These are phyloP conservation scores for Lignosus rhinocerotis DNA, from an alignment of 1,284 basidiomycete genomes.

Conservation along the genomic window DNA sequence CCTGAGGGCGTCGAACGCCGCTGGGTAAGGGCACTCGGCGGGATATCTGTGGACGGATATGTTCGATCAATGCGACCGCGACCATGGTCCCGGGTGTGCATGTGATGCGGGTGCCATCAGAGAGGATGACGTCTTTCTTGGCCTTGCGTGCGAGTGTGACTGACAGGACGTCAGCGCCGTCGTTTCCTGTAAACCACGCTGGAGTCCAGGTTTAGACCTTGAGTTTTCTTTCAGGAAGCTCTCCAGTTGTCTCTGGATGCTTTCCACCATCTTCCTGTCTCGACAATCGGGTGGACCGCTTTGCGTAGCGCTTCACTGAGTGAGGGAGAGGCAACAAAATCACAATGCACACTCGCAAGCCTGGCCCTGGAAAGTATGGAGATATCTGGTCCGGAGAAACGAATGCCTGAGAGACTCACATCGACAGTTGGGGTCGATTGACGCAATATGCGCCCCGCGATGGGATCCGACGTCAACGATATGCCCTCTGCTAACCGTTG, in stretches of 20 bases:
- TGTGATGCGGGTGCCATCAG: slow-evolving; percentile 44
- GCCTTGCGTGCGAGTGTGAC: slow-evolving; percentile 18
- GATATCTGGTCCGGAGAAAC: too few species aligned
- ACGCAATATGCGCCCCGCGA: background rate
- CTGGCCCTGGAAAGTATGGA: background rate
- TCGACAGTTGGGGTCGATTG: background rate
- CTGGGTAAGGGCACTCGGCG: slow-evolving; percentile 39
- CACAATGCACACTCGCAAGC: background rate
- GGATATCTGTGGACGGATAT: slow-evolving; percentile 43
- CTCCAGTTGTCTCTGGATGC: slow-evolving; percentile 41
- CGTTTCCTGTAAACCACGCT: background rate
- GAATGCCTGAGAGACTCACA: background rate
- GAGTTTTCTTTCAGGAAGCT: slow-evolving; percentile 47
- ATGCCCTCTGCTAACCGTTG: background rate
- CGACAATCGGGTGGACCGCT: slow-evolving; percentile 38
- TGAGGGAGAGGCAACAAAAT: background rate
- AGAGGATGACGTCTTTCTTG: slow-evolving; percentile 38
- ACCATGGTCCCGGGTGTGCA: slow-evolving; percentile 43
- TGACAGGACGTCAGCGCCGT: background rate
- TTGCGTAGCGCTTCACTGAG: slow-evolving; percentile 34
- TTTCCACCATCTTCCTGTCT: slow-evolving; percentile 44
- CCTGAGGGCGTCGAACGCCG: slow-evolving; percentile 45
- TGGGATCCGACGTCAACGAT: background rate
- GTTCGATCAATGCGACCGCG: slow-evolving; percentile 36
- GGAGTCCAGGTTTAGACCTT: slow-evolving; percentile 30